These are phyloP conservation scores for Phialocephala sp. DNA, from an alignment of 2,329 filamentous ascomycete genomes.

Conservation along the genomic window DNA sequence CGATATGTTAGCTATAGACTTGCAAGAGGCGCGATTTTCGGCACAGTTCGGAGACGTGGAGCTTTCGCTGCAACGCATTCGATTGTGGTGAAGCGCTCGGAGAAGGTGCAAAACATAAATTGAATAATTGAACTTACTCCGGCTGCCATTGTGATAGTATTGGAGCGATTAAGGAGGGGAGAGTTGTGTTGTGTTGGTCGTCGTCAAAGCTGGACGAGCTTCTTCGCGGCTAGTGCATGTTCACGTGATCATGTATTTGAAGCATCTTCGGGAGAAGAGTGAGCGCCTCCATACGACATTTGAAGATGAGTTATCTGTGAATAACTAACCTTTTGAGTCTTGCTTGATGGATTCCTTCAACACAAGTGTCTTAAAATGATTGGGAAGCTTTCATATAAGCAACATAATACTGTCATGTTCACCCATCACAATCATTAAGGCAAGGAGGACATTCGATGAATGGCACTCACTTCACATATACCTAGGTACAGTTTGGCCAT, in stretches of 20 bases:
- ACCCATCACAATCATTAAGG: not conserved
- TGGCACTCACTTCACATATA: conserved; percentile 25
- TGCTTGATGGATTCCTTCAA: too few species aligned
- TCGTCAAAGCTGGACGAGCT: conserved; percentile 34
- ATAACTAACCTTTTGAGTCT: too few species aligned
- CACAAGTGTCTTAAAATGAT: too few species aligned
- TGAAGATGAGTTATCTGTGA: too few species aligned
- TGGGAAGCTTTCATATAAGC: too few species aligned
- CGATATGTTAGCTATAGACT: conserved; percentile 36
- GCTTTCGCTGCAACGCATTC: conserved; percentile 7
- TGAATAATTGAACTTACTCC: conserved; percentile 61
- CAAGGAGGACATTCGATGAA: conserved; percentile 3
- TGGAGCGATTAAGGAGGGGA: conserved; percentile 54
- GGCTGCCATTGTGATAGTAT: conserved; percentile 65
- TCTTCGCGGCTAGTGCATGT: not conserved
- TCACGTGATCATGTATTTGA: too few species aligned
- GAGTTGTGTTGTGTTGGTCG: conserved; percentile 50
- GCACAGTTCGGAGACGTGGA: conserved; percentile 24
- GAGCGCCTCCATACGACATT: too few species aligned
- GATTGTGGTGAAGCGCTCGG: conserved; percentile 7
- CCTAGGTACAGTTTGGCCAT: conserved; percentile 5
- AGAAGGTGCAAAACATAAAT: conserved; percentile 31
- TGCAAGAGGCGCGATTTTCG: conserved; percentile 28
- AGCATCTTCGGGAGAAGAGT: too few species aligned
- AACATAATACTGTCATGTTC: not conserved